These are phyloP conservation scores for Botrytis squamosa DNA, from an alignment of 2,329 filamentous ascomycete genomes.

Conservation along the genomic window DNA sequence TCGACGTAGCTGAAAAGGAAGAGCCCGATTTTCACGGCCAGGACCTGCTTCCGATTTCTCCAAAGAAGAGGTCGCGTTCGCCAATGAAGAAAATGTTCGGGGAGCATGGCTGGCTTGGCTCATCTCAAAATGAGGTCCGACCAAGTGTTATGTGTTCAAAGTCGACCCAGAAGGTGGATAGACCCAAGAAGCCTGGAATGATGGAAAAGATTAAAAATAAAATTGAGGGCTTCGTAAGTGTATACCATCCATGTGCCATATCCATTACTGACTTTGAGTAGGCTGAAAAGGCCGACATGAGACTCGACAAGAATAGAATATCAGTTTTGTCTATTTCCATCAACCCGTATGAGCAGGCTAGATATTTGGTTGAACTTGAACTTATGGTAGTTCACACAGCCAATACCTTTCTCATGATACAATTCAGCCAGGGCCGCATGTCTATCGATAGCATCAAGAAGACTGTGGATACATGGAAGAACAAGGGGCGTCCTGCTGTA, in stretches of 20 bases:
- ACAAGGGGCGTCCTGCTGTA: conserved; percentile 48
- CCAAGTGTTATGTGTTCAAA: conserved; percentile 25
- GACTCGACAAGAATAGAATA: conserved; percentile 24
- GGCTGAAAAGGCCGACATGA: conserved; percentile 38
- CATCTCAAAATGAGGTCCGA: conserved; percentile 29
- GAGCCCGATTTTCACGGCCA: conserved; percentile 20
- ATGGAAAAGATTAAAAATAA: conserved; percentile 36
- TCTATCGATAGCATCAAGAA: conserved; percentile 36
- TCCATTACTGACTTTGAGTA: conserved; percentile 21
- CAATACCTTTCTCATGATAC: conserved; percentile 39
- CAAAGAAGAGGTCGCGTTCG: conserved; percentile 37
- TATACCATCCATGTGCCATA: background rate
- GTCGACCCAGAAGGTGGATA: conserved; percentile 11
- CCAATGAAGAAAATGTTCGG: conserved; percentile 41
- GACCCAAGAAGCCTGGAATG: conserved; percentile 31
- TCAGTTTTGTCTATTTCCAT: conserved; percentile 34
- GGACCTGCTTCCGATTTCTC: conserved; percentile 15
- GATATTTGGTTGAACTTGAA: conserved; percentile 37
- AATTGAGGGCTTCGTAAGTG: conserved; percentile 37
- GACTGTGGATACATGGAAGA: conserved; percentile 41
- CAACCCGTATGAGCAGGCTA: conserved; percentile 34
- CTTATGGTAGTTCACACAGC: conserved; percentile 37
- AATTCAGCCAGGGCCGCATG: conserved; percentile 38
- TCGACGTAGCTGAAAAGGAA: conserved; percentile 27
- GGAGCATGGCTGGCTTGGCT: conserved; percentile 37